phyloP scores from a whole-genome alignment of 345 rosid genomes.

The Heritiera littoralis region DNA sequence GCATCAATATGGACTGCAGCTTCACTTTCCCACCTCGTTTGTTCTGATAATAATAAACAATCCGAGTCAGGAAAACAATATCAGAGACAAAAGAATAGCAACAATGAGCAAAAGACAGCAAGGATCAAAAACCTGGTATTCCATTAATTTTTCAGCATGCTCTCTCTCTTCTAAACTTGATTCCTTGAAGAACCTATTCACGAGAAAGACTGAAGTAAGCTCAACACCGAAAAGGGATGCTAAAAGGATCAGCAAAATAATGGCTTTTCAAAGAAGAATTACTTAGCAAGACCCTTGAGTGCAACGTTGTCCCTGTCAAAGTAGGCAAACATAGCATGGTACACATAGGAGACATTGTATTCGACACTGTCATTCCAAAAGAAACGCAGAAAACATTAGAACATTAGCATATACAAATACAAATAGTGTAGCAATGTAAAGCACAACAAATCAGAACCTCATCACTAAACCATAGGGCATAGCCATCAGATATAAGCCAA shows the following conservation, averaged over 20 bases:
- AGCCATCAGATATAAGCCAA: neutral
- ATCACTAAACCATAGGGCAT: neutral
- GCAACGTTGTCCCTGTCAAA: conserved; percentile 91
- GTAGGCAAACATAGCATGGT: conserved; percentile 89
- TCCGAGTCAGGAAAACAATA: neutral
- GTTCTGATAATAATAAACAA: conserved; percentile 45
- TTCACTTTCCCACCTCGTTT: conserved; percentile 87
- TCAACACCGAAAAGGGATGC: neutral
- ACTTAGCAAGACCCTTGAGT: conserved; percentile 93
- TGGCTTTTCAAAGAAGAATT: conserved; percentile 21
- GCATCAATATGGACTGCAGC: conserved; percentile 66
- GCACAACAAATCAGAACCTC: neutral
- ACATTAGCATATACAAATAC: neutral
- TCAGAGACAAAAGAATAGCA: neutral
- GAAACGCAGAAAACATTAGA: neutral
- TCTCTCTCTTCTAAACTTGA: conserved; percentile 90
- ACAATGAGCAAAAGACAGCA: neutral
- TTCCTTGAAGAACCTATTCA: conserved; percentile 80
- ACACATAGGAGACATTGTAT: conserved; percentile 85
- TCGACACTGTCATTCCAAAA: conserved; percentile 63
- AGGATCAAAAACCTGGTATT: conserved; percentile 68
- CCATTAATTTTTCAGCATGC: conserved; percentile 93
- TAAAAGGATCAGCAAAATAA: neutral
- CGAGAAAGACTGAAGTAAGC: neutral
- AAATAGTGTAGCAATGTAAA: neutral